phyloP scores from a whole-genome alignment of 345 rosid genomes.

The Acer negundo region DNA sequence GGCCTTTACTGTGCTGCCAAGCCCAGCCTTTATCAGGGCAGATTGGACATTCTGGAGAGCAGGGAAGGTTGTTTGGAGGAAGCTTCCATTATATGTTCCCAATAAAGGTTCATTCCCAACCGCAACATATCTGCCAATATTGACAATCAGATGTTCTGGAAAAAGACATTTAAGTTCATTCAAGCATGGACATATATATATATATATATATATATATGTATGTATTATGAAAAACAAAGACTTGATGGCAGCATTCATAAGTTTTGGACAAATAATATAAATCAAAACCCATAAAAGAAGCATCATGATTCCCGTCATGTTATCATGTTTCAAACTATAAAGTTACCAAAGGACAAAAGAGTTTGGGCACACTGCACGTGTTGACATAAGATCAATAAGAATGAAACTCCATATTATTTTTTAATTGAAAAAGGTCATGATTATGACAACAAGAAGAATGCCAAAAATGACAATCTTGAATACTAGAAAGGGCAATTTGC shows the following conservation, averaged over 20 bases:
- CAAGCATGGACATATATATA: neutral
- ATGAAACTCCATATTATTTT: neutral
- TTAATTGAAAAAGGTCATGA: too few species aligned
- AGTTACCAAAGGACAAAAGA: neutral
- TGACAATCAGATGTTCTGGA: constrained; percentile 24
- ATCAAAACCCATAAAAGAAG: neutral
- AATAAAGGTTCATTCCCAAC: constrained; percentile 95
- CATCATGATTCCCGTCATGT: neutral
- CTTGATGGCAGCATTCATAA: neutral
- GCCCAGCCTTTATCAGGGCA: constrained; percentile 80
- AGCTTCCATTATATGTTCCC: constrained; percentile 74
- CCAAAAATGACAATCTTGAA: neutral
- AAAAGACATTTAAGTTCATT: neutral
- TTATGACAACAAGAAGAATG: neutral
- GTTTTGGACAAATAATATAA: neutral
- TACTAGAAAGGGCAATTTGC: neutral
- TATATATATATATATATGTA: too few species aligned
- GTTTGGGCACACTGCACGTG: neutral
- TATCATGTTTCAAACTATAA: neutral
- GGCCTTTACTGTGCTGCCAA: constrained; percentile 69
- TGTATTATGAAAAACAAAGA: neutral
- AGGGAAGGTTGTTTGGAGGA: constrained; percentile 63
- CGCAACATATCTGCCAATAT: constrained; percentile 77
- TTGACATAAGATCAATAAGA: neutral
- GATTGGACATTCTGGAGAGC: constrained; percentile 78